phyloP scores from a whole-genome alignment of 2,329 filamentous ascomycete species.

The Paramyrothecium roridum region DNA sequence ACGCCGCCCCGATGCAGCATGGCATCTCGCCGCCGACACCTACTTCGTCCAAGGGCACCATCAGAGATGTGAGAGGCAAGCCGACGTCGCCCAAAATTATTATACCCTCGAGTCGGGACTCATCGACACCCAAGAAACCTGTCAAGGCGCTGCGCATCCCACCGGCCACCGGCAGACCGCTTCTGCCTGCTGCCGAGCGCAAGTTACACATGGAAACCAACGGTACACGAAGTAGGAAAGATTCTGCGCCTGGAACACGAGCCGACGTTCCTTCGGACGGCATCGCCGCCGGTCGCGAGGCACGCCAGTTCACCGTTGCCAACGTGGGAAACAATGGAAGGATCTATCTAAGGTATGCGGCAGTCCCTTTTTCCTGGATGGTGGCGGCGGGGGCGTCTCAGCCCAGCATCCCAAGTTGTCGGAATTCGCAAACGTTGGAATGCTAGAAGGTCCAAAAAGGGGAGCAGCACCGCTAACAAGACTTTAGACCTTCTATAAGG shows the following conservation, averaged over 20 bases:
- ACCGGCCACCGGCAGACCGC: constrained; percentile 25
- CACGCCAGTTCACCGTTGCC: constrained; percentile 72
- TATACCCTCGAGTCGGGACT: constrained; percentile 5
- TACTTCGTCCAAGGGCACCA: not conserved
- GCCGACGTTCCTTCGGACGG: constrained; percentile 59
- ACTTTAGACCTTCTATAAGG: constrained; percentile 55
- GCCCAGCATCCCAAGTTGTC: no score
- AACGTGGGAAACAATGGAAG: constrained; percentile 82
- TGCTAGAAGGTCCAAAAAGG: no score
- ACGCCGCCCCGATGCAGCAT: not conserved
- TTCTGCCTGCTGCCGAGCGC: constrained; percentile 45
- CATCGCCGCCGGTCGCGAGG: constrained; percentile 58
- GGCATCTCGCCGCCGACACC: not conserved
- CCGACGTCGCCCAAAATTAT: not conserved
- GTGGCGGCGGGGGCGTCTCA: not conserved
- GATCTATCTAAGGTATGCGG: constrained; percentile 72
- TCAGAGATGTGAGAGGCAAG: not conserved
- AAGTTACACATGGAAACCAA: constrained; percentile 37
- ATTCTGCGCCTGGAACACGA: constrained; percentile 46
- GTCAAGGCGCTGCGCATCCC: constrained; percentile 9
- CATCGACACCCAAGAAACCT: constrained; percentile 6
- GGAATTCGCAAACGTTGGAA: no score
- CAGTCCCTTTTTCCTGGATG: not conserved
- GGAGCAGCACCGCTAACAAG: constrained; percentile 7
- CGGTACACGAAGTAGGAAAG: constrained; percentile 41